Evolutionary conservation across 306 rosid species (phyloP).

Genomic region (Alnus glutinosa): DNA sequence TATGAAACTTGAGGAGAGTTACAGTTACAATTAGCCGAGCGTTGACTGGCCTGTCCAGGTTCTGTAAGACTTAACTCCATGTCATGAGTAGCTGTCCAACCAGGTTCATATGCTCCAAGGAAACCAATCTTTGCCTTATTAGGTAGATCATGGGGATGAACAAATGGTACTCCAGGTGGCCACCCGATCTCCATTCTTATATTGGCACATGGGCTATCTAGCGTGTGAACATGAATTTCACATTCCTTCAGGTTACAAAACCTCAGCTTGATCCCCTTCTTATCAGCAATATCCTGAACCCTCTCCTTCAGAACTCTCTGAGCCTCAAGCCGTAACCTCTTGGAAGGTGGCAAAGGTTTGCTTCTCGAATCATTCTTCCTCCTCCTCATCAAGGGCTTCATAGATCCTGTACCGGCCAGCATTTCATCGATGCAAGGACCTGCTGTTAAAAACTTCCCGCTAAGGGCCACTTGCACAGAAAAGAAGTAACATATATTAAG

Average conservation of each 20-base stretch:
- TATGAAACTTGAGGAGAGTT: constrained; percentile 50
- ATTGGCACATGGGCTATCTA: constrained; percentile 91
- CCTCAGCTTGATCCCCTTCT: constrained; percentile 94
- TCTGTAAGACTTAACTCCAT: constrained; percentile 61
- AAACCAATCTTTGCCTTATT: constrained; percentile 96
- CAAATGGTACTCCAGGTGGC: constrained; percentile 98
- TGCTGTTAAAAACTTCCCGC: constrained; percentile 85
- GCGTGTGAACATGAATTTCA: constrained; percentile 74
- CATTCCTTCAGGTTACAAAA: constrained; percentile 97
- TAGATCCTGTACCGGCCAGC: constrained; percentile 99
- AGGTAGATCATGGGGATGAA: constrained; percentile 97
- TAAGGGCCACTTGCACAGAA: constrained; percentile 59
- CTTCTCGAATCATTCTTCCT: constrained; percentile 75
- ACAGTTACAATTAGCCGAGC: constrained; percentile 59
- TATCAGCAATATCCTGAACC: constrained; percentile 97
- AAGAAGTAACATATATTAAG: constrained; percentile 34
- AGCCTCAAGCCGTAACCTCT: constrained; percentile 96
- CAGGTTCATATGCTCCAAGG: constrained; percentile 98
- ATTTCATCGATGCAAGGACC: constrained; percentile 99
- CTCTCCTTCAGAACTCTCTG: constrained; percentile 94
- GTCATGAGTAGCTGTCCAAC: constrained; percentile 93
- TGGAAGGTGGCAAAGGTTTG: constrained; percentile 97
- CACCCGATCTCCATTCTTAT: constrained; percentile 90
- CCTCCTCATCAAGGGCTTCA: constrained; percentile 69
- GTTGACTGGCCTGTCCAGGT: constrained; percentile 87